A percentile compares a stretch with the other conserved stretches of the same genome.
Evolutionary conservation across 2,329 filamentous ascomycete genomes (phyloP).

Genomic region (Aspergillus sp.): DNA sequence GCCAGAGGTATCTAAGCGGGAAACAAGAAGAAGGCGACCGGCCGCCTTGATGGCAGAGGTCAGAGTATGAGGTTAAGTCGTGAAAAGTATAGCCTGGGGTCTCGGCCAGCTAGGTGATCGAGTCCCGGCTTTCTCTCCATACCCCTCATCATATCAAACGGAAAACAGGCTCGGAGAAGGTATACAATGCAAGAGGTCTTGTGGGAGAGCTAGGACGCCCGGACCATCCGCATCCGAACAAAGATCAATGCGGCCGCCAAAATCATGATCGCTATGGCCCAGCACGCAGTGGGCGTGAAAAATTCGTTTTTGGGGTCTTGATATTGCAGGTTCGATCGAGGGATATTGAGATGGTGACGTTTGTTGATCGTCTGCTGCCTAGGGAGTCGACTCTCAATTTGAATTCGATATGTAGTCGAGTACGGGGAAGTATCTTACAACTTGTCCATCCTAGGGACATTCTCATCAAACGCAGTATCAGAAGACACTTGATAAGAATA

Average conservation of each 20-base stretch:
- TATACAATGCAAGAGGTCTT: not conserved
- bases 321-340: not conserved
- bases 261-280: not conserved
- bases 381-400: too few species aligned
- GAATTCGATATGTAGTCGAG: too few species aligned
- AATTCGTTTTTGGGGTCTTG: not conserved
- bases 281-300: not conserved
- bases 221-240: not conserved
- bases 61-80: too few species aligned
- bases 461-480: not conserved
- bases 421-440: too few species aligned
- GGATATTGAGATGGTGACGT: not conserved
- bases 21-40: too few species aligned
- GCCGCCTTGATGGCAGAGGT: too few species aligned
- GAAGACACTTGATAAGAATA: not conserved
- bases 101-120: too few species aligned
- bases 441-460: not conserved
- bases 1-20: too few species aligned
- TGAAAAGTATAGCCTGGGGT: too few species aligned
- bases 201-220: not conserved
- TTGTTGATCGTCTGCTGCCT: not conserved
- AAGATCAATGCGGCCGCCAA: not conserved
- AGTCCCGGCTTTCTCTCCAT: too few species aligned
- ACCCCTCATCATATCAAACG: too few species aligned
- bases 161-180: too few species aligned